Evolutionary conservation across 331 rosid genomes (phyloP), one percentile per base, ranked within the genome.

Genomic region (Acacia concinna): DNA sequence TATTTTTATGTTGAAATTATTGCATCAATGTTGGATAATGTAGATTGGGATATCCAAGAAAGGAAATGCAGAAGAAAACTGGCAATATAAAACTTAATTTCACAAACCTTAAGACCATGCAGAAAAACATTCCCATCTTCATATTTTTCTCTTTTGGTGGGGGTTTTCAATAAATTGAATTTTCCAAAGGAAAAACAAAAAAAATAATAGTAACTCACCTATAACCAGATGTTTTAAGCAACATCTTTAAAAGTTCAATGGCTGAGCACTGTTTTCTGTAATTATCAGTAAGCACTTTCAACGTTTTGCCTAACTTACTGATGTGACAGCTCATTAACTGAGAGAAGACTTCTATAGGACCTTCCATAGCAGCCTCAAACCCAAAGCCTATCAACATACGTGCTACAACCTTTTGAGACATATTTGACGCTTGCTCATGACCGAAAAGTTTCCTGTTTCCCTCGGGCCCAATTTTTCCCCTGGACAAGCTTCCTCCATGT

Each of bases 191-290:
- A 17, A 5, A 41, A 51, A 34, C 28, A 28, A 34, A 41, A 10
- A 10, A 30, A 56, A 49, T 40, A 18, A 57, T 67, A 56, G 41
- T 79, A 81, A 77, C 87, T 84, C 83, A 95, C 99, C 97, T 79
- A 78, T 86, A 84, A 76, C 93, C 97, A 85, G 82, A 35, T 31
- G 96, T 91, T 86, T 84, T 93, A 75, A 95, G 90, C 87, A 95
- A 84, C 99, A 95, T 95, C 86, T 89, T 95, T 30, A 95, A 84
- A 79, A 91, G 88, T 56, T 93, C 97, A 60, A 88, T 81, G 30
- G 97, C 97, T 1, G 98, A 88, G 78, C 94, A 91, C 86, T 93
- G 97, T 73, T 91, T 91, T 78, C 85, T 88, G 86, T 95, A 95
- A 83, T 89, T 87, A 84, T 95, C 99, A 63, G 94, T 43, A 79